Base-by-base conservation (phyloP, 306 rosid species). In the Cicer pinnatifidum region DNA sequence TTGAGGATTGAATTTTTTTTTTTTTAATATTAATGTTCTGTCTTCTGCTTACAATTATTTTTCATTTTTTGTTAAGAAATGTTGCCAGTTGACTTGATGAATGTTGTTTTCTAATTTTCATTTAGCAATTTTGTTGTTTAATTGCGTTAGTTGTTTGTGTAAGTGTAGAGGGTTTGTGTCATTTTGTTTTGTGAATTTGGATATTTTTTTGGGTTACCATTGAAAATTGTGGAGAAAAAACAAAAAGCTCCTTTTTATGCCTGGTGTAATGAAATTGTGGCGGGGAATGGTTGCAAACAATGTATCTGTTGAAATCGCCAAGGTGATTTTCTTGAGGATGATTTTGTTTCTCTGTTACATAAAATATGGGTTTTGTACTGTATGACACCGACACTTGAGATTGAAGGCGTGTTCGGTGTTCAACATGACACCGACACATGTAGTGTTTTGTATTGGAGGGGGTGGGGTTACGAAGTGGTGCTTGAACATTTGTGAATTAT, bases 131-230 rank as follows among this genome's bases (percentile, higher is more conserved):
- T 75, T 17, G 43, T 33, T 56, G 67, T 45, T 46, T 50, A 73
- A 37, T 66, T 38, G 1, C n/a, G 8, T 45, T 67, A 64, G 45
- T 61, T 58, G 1, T 37, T 38, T 82, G 53, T 19, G 11, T 19
- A 66, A 10, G 40, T 72, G 3, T 70, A 35, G 52, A 6, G 41
- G 47, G 33, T 5, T 69, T 20, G 10, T 60, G 9, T 15, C 2
- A 60, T n/a, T 61, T 52, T 61, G 64, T 81, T 37, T 62, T 74
- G 19, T 71, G 20, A 66, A 81, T 61, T 62, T 69, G 77, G 7
- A 3, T 78, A 9, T 62, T 11, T 7, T 33, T 52, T 78, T 51
- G n/a, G 72, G 35, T 77, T 17, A 11, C 1, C 38, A 7, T 68
- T 50, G 7, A 3, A 28, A 6, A 33, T 33, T 43, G 66, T 28